Evolutionary conservation across 2,329 filamentous ascomycete genomes (phyloP).

Genomic region (Didymella keratinophila): DNA sequence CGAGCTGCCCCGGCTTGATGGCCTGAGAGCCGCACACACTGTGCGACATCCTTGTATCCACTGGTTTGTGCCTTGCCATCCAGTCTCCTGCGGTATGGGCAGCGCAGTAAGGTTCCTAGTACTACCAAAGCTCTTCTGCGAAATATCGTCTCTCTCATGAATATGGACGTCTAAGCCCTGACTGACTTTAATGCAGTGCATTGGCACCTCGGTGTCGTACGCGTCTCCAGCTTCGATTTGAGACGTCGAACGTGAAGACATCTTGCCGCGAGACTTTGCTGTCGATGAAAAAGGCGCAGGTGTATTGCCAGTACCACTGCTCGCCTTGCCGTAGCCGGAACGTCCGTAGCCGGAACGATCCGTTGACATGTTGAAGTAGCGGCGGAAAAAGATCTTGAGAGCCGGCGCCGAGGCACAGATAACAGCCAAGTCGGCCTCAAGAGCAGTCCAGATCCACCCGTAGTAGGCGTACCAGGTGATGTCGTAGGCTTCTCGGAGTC

Average conservation of each 20-base stretch:
- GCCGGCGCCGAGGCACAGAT: slow-evolving; percentile 55
- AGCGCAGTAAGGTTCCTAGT: slow-evolving; percentile 31
- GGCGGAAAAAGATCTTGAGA: slow-evolving; percentile 55
- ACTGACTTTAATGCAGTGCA: slow-evolving; percentile 34
- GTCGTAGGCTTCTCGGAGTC: slow-evolving; percentile 41
- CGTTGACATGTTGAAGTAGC: slow-evolving; percentile 43
- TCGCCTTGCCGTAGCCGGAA: slow-evolving; percentile 18
- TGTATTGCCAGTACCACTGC: slow-evolving; percentile 11
- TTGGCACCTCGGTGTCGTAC: slow-evolving; percentile 24
- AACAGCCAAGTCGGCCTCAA: slow-evolving; percentile 53
- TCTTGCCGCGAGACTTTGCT: slow-evolving; percentile 8
- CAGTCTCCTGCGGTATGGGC: slow-evolving; percentile 16
- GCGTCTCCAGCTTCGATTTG: slow-evolving; percentile 16
- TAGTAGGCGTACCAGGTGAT: slow-evolving; percentile 52
- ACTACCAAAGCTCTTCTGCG: slow-evolving; percentile 30
- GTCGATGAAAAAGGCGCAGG: slow-evolving; percentile 1
- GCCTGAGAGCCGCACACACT: slow-evolving; percentile 26
- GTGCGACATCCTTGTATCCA: slow-evolving; percentile 32
- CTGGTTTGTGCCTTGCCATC: slow-evolving; percentile 13
- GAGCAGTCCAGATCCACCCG: slow-evolving; percentile 52
- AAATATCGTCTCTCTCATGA: slow-evolving; percentile 31
- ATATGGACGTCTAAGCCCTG: slow-evolving; percentile 30
- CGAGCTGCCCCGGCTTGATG: slow-evolving; percentile 16
- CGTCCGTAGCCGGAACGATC: slow-evolving; percentile 24
- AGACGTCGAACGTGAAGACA: slow-evolving; percentile 10